Percentiles rank a stretch among this genome's conserved stretches.
Conservation (phyloP, 495 filamentous ascomycete genomes). For the Coniosporium apollinis region DNA sequence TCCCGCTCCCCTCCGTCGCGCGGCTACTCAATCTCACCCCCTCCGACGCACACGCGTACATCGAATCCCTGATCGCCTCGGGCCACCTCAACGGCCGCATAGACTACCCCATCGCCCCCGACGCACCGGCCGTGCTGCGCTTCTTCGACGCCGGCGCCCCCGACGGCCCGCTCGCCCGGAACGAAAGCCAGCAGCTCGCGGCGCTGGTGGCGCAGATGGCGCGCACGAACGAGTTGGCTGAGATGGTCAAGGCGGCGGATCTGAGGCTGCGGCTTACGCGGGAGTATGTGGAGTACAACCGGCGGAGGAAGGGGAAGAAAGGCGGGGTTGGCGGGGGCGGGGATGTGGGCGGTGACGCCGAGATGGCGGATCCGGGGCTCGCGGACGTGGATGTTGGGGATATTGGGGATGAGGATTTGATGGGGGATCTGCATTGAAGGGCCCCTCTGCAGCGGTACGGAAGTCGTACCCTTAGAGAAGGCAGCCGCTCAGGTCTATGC, state of each 20-base stretch:
- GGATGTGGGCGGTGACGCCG: constrained; percentile 12
- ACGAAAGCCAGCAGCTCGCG: constrained; percentile 14
- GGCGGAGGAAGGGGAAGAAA: constrained; percentile 14
- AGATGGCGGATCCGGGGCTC: constrained; percentile 10
- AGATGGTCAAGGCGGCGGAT: constrained; percentile 19
- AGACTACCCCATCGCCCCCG: constrained; percentile 4
- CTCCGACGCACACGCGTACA: constrained; percentile 11
- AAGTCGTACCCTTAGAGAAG: no score
- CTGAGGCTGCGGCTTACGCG: constrained; percentile 17
- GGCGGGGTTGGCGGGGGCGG: constrained; percentile 9
- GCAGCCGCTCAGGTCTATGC: no score
- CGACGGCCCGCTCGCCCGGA: constrained; percentile 12
- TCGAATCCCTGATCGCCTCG: constrained; percentile 13
- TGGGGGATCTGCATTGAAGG: constrained; percentile 16
- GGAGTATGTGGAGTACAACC: constrained; percentile 19
- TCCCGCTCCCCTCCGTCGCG: constrained; percentile 18
- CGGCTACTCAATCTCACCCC: constrained; percentile 7
- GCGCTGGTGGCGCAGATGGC: constrained; percentile 18
- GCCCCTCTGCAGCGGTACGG: no score
- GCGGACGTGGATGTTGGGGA: background rate
- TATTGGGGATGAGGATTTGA: constrained; percentile 21
- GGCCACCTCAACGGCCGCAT: constrained; percentile 18
- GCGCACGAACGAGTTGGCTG: constrained; percentile 17
- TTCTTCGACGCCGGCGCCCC: constrained; percentile 15
- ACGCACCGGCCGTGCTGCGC: constrained; percentile 13